Base-by-base conservation (phyloP, 805 yeast species). In the Myxozyma vanderwaltii region DNA sequence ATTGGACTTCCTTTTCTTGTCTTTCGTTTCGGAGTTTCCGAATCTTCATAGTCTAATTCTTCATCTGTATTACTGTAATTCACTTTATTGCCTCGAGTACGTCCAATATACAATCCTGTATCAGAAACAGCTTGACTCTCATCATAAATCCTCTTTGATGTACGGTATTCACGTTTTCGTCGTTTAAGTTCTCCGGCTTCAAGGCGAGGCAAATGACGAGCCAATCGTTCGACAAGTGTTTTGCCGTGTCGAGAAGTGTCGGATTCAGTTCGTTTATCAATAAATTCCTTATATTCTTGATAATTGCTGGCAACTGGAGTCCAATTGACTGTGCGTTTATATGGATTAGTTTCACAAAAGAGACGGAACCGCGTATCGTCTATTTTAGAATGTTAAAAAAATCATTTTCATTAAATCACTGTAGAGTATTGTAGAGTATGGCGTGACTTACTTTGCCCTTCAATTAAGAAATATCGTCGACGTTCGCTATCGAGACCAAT, bases 361-460 rank as follows among this genome's bases (percentile, higher is more conserved):
- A 75, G 59, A 6, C 77, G 56, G 63, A 74, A 73, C 39, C 69
- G 68, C 7, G 76, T 70, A 27, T 69, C 72, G 49, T 70, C 72
- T 40, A 45, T 56, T 4, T 52, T 38, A 12, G 60, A 64, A 48
- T 49, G 51, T 33, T 7, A 12, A 7, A 4, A 10, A n/a, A n/a
- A 5, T 19, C 33, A 29, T 7, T 29, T 19, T 29, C 21, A 17
- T 31, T n/a, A n/a, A n/a, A n/a, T n/a, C n/a, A 23, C n/a, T 17
- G 10, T 33, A 19, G 1, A n/a, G n/a, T n/a, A n/a, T n/a, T 26
- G 24, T 13, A 38, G 39, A 36, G 13, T 29, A 35, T 27, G 27
- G 23, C 33, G 12, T 13, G 5, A 58, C 61, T 8, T 33, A 59
- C 63, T 63, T 21, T 21, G 47, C 7, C 72, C 72, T 26, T 64